A percentile compares a stretch with the other conserved stretches of the same genome.
phyloP scores from a whole-genome alignment of 2,329 filamentous ascomycete genomes.

The Penicillium carneum region DNA sequence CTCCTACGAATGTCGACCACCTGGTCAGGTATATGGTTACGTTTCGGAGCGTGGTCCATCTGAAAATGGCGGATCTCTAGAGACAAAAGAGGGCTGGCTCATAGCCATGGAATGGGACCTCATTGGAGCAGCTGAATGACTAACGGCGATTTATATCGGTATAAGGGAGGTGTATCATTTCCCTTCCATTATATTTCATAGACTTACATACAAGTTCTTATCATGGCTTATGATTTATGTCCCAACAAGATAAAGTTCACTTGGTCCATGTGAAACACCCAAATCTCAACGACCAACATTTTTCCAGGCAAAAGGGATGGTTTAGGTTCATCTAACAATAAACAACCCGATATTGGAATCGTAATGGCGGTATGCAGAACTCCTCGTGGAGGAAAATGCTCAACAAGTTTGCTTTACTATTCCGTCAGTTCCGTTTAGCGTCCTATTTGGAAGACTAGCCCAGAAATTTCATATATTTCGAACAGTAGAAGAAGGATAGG shows the following conservation, averaged over 20 bases:
- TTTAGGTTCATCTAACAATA: neutral
- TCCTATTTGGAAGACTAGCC: neutral
- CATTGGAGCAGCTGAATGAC: conserved; percentile 15
- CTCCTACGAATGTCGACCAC: neutral
- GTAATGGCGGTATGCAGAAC: neutral
- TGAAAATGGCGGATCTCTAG: neutral
- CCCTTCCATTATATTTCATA: neutral
- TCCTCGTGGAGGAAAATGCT: neutral
- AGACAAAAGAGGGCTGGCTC: conserved; percentile 40
- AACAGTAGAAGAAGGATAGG: too few species aligned
- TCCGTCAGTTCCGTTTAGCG: neutral
- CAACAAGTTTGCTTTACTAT: conserved; percentile 11
- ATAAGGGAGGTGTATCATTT: too few species aligned
- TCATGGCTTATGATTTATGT: neutral
- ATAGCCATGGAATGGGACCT: conserved; percentile 53
- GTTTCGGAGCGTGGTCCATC: neutral
- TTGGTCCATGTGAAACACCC: neutral
- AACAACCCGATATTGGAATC: neutral
- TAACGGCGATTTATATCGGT: neutral
- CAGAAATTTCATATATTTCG: neutral
- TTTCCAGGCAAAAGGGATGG: neutral
- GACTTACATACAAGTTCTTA: neutral
- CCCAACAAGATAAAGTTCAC: neutral
- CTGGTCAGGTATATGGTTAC: neutral
- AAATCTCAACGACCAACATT: neutral